These are phyloP conservation scores for Biscogniauxia sp. DNA, from an alignment of 2,329 filamentous ascomycete genomes.

Conservation along the genomic window DNA sequence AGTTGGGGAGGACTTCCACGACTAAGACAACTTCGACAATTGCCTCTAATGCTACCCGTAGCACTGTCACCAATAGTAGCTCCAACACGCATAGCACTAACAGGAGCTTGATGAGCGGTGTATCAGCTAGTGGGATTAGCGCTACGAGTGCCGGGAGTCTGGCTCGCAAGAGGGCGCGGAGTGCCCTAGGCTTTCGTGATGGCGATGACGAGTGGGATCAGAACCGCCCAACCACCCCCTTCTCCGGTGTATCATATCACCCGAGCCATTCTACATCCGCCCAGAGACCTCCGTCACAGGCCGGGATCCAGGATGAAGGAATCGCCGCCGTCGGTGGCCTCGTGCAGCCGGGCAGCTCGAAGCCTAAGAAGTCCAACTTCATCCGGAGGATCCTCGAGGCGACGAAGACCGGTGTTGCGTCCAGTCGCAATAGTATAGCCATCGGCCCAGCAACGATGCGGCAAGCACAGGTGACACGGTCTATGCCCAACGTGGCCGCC, in stretches of 20 bases:
- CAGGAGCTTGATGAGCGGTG: constrained; percentile 89
- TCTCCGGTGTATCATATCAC: constrained; percentile 84
- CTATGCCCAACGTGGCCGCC: constrained; percentile 38
- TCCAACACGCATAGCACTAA: constrained; percentile 75
- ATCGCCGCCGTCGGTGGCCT: constrained; percentile 75
- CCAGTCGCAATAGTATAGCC: constrained; percentile 80
- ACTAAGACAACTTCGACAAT: constrained; percentile 84
- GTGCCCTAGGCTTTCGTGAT: constrained; percentile 61
- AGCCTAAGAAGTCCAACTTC: constrained; percentile 81
- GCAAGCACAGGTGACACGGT: constrained; percentile 42
- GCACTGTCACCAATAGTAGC: constrained; percentile 61
- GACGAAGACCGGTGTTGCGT: constrained; percentile 90
- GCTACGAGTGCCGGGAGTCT: constrained; percentile 94
- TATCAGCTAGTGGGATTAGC: constrained; percentile 86
- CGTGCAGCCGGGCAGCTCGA: constrained; percentile 53
- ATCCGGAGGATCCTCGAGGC: constrained; percentile 95
- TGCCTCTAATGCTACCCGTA: constrained; percentile 70
- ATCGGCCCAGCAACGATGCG: constrained; percentile 49
- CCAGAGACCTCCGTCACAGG: constrained; percentile 61
- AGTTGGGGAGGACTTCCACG: constrained; percentile 76
- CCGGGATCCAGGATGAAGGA: constrained; percentile 64
- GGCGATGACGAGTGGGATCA: constrained; percentile 42
- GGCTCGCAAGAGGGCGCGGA: constrained; percentile 72
- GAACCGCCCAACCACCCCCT: constrained; percentile 60
- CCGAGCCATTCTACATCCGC: constrained; percentile 73